phyloP scores from a whole-genome alignment of 805 yeast species.

The Myxozyma melibiosi region DNA sequence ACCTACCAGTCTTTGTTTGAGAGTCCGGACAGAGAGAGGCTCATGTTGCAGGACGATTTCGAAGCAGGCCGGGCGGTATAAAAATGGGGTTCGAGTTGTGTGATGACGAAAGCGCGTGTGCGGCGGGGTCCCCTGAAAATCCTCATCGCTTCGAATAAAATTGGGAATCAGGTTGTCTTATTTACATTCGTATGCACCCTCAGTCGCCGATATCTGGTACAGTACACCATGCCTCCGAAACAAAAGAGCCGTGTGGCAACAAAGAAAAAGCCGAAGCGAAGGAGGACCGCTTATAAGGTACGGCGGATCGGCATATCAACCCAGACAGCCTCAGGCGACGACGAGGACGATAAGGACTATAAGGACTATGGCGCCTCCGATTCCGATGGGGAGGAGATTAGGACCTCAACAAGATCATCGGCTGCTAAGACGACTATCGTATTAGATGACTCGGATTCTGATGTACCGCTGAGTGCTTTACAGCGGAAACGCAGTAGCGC shows the following conservation, averaged over 20 bases:
- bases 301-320: slow-evolving; percentile 1
- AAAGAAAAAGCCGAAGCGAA: not conserved
- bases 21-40: no score
- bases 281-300: not conserved
- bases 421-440: not conserved
- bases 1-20: no score
- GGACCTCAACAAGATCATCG: not conserved
- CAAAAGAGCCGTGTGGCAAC: not conserved
- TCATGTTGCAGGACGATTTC: no score
- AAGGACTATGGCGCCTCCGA: slow-evolving; percentile 3
- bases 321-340: slow-evolving; percentile 29
- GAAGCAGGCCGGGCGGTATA: no score
- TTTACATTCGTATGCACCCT: no score
- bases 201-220: not conserved
- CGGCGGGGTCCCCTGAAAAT: no score
- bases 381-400: not conserved
- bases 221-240: not conserved
- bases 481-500: not conserved
- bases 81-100: no score
- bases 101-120: no score
- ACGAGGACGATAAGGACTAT: slow-evolving; percentile 25
- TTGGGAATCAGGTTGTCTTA: no score
- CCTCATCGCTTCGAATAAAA: no score
- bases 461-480: slow-evolving; percentile 3
- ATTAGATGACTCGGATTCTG: not conserved